A percentile compares a stretch with the other conserved stretches of the same genome.
phyloP scores from a whole-genome alignment of 2,329 filamentous ascomycete species.

The Emmonsiellopsis sp. region DNA sequence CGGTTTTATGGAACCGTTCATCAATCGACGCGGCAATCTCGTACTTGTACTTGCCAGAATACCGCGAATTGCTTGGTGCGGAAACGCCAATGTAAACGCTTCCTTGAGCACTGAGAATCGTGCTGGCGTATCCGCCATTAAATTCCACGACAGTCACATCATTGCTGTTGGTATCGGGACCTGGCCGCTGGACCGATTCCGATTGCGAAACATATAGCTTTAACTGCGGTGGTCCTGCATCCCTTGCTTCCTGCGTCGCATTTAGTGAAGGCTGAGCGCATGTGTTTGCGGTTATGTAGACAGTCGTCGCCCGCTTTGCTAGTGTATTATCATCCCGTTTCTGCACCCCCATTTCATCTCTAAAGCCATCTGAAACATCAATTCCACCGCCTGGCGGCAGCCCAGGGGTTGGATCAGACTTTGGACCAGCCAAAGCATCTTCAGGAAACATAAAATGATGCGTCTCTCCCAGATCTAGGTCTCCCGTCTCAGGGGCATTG shows the following conservation, averaged over 20 bases:
- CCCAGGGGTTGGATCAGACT: slow-evolving; percentile 22
- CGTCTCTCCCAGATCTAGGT: slow-evolving; percentile 53
- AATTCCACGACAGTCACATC: slow-evolving; percentile 42
- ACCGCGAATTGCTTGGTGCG: slow-evolving; percentile 57
- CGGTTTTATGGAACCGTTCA: slow-evolving; percentile 58
- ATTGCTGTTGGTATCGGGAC: slow-evolving; percentile 43
- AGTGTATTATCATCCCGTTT: slow-evolving; percentile 12
- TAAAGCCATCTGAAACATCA: slow-evolving; percentile 17
- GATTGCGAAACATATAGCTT: slow-evolving; percentile 66
- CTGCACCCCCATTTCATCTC: slow-evolving; percentile 11
- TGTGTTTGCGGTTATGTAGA: slow-evolving; percentile 80
- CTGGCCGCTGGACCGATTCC: slow-evolving; percentile 54
- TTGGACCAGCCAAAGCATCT: slow-evolving; percentile 41
- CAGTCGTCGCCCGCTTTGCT: slow-evolving; percentile 30
- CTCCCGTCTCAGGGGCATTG: slow-evolving; percentile 52
- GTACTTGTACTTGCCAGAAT: slow-evolving; percentile 64
- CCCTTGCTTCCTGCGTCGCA: slow-evolving; percentile 33
- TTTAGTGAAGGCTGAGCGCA: slow-evolving; percentile 64
- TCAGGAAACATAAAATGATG: slow-evolving; percentile 57
- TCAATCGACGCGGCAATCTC: slow-evolving; percentile 77
- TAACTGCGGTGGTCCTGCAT: slow-evolving; percentile 57
- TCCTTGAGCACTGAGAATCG: slow-evolving; percentile 48
- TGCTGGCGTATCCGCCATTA: slow-evolving; percentile 59
- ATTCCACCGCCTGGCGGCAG: slow-evolving; percentile 2
- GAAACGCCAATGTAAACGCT: slow-evolving; percentile 69